Percentiles rank a stretch among this genome's conserved stretches.
Evolutionary conservation across 129 eudicot species (phyloP).

Genomic region (sunflower (Helianthus annuus)): DNA sequence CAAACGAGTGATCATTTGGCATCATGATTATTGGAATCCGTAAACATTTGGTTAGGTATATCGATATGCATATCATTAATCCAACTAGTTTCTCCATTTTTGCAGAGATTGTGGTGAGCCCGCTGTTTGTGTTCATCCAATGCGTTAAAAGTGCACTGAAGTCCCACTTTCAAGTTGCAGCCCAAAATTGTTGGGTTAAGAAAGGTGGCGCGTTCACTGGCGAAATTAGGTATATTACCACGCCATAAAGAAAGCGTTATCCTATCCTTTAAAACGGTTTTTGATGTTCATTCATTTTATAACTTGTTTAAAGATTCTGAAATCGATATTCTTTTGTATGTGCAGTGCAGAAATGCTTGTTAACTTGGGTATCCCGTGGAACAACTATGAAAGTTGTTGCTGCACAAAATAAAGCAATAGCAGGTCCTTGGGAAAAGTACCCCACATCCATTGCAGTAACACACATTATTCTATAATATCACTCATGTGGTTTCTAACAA

Average conservation of each 20-base stretch:
- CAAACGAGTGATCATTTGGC: neutral
- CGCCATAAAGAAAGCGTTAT: neutral
- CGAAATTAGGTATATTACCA: constrained; percentile 53
- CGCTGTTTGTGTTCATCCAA: constrained; percentile 58
- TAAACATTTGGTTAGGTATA: neutral
- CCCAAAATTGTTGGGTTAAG: constrained; percentile 68
- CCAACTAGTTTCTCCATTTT: neutral
- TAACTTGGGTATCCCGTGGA: constrained; percentile 62
- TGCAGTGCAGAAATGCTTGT: constrained; percentile 70
- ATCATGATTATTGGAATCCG: neutral
- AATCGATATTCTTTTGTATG: neutral
- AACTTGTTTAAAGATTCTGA: neutral
- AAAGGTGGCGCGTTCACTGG: constrained; percentile 75
- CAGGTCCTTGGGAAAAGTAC: too few relatives aligned
- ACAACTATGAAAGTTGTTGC: too few relatives aligned
- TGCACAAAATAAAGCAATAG: too few relatives aligned
- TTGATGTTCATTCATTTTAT: neutral
- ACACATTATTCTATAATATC: too few relatives aligned
- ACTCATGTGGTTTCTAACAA: neutral
- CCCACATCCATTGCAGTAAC: too few relatives aligned
- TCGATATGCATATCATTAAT: neutral
- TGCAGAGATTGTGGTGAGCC: constrained; percentile 69
- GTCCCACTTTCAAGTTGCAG: constrained; percentile 56
- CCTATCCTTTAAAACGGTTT: neutral
- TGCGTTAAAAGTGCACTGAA: constrained; percentile 45